Evolutionary conservation across 306 rosid genomes (phyloP).

Genomic region (Abrus pulchellus): DNA sequence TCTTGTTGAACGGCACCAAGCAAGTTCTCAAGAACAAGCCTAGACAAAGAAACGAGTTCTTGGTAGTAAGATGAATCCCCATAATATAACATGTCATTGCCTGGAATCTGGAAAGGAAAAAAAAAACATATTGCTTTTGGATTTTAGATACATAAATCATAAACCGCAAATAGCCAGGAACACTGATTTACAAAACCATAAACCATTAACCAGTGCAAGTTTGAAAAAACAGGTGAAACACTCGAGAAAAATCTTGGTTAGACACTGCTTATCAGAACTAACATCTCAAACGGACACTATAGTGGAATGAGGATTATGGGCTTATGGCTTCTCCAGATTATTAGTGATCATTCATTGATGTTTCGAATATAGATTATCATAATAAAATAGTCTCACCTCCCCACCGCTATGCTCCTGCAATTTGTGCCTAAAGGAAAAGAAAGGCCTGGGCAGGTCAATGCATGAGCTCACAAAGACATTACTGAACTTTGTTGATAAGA

Average conservation of each 20-base stretch:
- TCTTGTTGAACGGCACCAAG: slow-evolving; percentile 74
- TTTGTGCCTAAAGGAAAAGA: slow-evolving; percentile 20
- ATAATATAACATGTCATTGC: slow-evolving; percentile 69
- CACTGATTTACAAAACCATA: slow-evolving; percentile 31
- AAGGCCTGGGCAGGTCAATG: slow-evolving; percentile 18
- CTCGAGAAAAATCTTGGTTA: background rate
- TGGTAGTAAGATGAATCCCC: slow-evolving; percentile 69
- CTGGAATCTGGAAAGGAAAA: slow-evolving; percentile 60
- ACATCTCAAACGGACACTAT: background rate
- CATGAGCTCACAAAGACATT: background rate
- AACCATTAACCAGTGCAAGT: slow-evolving; percentile 13
- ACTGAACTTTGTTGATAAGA: slow-evolving; percentile 27
- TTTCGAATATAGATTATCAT: background rate
- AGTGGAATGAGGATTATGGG: background rate
- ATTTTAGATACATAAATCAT: slow-evolving; percentile 27
- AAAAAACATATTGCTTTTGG: slow-evolving; percentile 9
- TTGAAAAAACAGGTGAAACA: slow-evolving; percentile 11
- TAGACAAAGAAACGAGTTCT: slow-evolving; percentile 78
- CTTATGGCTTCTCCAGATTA: slow-evolving; percentile 3
- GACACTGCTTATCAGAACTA: slow-evolving; percentile 7
- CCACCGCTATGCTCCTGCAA: slow-evolving; percentile 1
- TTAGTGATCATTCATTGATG: background rate
- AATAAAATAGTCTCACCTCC: background rate
- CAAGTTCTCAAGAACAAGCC: slow-evolving; percentile 72
- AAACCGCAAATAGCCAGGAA: slow-evolving; percentile 21